Evolutionary conservation across 305 asterid species (phyloP).

Genomic region (Solanum hybrid): DNA sequence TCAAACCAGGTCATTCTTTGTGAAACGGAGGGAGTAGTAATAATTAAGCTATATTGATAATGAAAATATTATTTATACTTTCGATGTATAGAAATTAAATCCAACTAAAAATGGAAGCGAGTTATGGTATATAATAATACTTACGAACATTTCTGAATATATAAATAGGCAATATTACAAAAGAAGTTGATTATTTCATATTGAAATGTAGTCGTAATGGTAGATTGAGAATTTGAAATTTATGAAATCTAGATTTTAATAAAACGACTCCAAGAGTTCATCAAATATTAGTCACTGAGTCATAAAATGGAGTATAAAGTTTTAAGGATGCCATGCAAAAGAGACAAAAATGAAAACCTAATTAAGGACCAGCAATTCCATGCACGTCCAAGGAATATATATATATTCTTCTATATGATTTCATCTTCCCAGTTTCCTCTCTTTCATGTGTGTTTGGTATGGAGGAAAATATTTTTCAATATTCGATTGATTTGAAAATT

Average conservation of each 20-base stretch:
- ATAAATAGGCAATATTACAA: not conserved
- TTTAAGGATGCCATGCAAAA: not conserved
- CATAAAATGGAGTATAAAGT: not conserved
- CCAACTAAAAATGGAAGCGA: not conserved
- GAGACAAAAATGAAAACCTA: conserved; percentile 4
- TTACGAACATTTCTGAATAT: not conserved
- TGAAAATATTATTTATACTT: not conserved
- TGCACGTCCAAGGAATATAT: not conserved
- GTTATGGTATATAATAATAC: not conserved
- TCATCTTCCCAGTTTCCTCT: not conserved
- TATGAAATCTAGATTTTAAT: not conserved
- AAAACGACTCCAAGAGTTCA: not conserved
- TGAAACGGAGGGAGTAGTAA: not conserved
- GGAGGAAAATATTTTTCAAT: not conserved
- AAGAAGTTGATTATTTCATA: not conserved
- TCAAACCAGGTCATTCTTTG: too few species aligned
- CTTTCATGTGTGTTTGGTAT: not conserved
- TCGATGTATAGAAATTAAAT: not conserved
- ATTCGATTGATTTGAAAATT: not conserved
- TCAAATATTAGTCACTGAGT: not conserved
- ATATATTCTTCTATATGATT: not conserved
- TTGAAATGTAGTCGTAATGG: not conserved
- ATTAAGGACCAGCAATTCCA: conserved; percentile 6
- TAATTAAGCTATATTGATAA: not conserved
- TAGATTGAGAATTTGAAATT: not conserved